Conservation (phyloP, 164 flowering plant species). For the Aristolochia fimbriata region DNA sequence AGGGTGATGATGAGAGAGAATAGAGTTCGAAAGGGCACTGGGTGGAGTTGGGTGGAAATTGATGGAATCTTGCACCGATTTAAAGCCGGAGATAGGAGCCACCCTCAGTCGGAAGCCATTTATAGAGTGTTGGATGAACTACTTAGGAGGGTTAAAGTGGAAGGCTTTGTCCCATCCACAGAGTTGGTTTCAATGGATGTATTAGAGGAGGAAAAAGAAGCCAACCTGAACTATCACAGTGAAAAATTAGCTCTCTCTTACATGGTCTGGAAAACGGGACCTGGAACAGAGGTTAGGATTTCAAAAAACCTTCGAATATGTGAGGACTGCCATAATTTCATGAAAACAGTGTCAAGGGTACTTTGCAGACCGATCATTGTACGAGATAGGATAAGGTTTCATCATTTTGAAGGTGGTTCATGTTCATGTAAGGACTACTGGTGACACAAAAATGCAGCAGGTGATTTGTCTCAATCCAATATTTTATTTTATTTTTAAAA, state of each 20-base stretch:
- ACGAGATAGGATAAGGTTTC: conserved; percentile 81
- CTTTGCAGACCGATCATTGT: conserved; percentile 48
- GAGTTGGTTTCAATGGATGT: conserved; percentile 83
- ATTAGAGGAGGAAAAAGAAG: conserved; percentile 79
- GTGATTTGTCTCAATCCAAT: too few species aligned
- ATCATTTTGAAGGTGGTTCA: conserved; percentile 52
- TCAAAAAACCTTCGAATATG: conserved; percentile 71
- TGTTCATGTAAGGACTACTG: conserved; percentile 80
- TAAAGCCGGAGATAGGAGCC: conserved; percentile 53
- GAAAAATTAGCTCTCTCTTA: conserved; percentile 75
- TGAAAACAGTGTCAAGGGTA: conserved; percentile 56
- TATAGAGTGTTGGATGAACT: conserved; percentile 41
- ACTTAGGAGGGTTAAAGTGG: conserved; percentile 28
- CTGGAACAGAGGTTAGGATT: conserved; percentile 47
- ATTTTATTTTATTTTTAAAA: too few species aligned
- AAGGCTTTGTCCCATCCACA: conserved; percentile 37
- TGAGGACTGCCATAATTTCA: conserved; percentile 67
- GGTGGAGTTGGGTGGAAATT: conserved; percentile 74
- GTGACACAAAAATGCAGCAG: conserved; percentile 19
- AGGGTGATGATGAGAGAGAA: conserved; percentile 53
- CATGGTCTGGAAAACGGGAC: conserved; percentile 54
- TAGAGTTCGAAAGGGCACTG: conserved; percentile 43
- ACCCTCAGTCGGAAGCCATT: conserved; percentile 39
- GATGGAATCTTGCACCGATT: conserved; percentile 47
- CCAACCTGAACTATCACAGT: conserved; percentile 54